Base-by-base conservation (phyloP, 352 stramenopile species). In the Pythium sukuiense region DNA sequence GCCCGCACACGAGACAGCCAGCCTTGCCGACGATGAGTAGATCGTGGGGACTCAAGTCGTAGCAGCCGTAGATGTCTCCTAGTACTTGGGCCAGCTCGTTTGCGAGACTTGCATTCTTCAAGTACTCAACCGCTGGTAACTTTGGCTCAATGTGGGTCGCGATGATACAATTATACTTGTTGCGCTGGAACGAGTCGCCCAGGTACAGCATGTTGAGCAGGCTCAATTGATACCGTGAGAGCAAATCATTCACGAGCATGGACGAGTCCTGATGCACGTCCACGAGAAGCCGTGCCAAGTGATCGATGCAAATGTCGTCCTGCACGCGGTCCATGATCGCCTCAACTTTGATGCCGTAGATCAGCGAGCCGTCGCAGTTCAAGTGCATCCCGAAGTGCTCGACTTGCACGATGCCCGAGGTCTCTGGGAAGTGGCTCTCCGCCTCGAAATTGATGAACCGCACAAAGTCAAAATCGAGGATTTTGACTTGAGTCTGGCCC, bases 381-480 rank as follows among this genome's bases (percentile, higher is more conserved):
- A 95, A 69, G 50, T 91, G 83, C 80, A 91, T 92, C 20, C 97
- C 97, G 75, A 99, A 99, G 50, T 92, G 98, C 74, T 99, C 97
- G 35, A 99, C 87, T 74, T 99, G 96, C 13, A 98, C 92, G 43
- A 99, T 96, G 35, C 96, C 96, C 18, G 77, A 82, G 9, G 97
- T 92, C 80, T 98, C 95, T 20, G 95, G 88, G 70, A 98, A 98
- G 55, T 98, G 87, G 62, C 98, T 99, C 69, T 99, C 96, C 27
- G 97, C 97, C 71, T 99, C 97, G 65, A 99, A 99, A 71, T 99
- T 99, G 60, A 98, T 98, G 67, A 99, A 97, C 48, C 98, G 97
- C 27, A 97, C 96, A 49, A 98, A 95, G 45, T 97, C 97, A 66
- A 98, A 99, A 71, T 99, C 97, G 3, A 99, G 79, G 57, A 99